Evolutionary conservation across 1,139 yeast species (phyloP).

Genomic region (Candida dubliniensis): DNA sequence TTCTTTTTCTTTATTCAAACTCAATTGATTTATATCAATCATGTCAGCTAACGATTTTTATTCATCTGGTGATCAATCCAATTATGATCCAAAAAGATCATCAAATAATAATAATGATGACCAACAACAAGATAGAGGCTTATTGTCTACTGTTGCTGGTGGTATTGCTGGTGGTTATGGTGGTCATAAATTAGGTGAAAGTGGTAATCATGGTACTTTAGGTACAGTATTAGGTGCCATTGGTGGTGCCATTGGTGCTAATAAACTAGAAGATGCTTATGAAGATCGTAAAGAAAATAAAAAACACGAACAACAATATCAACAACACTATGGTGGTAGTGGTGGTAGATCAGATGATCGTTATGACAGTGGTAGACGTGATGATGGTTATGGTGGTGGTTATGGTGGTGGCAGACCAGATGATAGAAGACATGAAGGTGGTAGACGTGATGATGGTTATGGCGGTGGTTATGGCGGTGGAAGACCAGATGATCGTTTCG

Average conservation of each 20-base stretch:
- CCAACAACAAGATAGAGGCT: conserved; percentile 51
- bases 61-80: conserved; percentile 47
- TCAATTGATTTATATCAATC: conserved; percentile 1
- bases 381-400: conserved; percentile 9
- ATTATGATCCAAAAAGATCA: conserved; percentile 27
- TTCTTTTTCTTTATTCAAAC: not conserved
- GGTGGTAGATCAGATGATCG: conserved; percentile 15
- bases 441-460: conserved; percentile 11
- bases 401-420: conserved; percentile 7
- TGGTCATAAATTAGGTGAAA: conserved; percentile 39
- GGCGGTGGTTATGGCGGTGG: conserved; percentile 13
- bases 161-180: conserved; percentile 62
- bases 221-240: conserved; percentile 60
- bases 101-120: conserved; percentile 30
- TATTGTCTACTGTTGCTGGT: conserved; percentile 55
- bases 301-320: conserved; percentile 11
- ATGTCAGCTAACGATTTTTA: conserved; percentile 70
- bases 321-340: conserved; percentile 14
- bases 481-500: conserved; percentile 2
- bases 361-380: conserved; percentile 13
- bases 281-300: conserved; percentile 20
- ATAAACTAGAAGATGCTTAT: conserved; percentile 48
- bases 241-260: conserved; percentile 61
- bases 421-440: conserved; percentile 9
- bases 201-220: conserved; percentile 45